These are phyloP conservation scores for Quercus variabilis DNA, from an alignment of 306 rosid genomes.

Conservation along the genomic window DNA sequence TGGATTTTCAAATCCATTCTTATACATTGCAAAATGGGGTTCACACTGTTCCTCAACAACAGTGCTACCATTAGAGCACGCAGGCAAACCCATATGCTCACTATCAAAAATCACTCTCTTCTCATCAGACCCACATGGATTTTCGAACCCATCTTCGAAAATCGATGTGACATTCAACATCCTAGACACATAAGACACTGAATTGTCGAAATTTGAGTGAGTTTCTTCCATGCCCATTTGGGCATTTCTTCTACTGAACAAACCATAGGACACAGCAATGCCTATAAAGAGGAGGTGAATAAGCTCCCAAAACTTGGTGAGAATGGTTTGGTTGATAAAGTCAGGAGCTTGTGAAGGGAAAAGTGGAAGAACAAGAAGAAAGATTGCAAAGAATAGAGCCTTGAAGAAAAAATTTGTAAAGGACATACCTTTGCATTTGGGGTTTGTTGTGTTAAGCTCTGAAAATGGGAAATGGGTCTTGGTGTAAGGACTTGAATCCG, in stretches of 20 bases:
- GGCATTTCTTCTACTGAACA: constrained; percentile 62
- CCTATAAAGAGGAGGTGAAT: constrained; percentile 72
- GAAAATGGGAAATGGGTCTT: constrained; percentile 42
- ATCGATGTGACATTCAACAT: constrained; percentile 52
- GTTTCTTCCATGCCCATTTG: constrained; percentile 43
- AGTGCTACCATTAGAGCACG: constrained; percentile 22
- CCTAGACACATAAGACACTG: constrained; percentile 56
- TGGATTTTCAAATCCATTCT: constrained; percentile 24
- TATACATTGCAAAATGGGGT: constrained; percentile 29
- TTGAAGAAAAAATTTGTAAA: constrained; percentile 47
- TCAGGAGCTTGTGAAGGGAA: constrained; percentile 97
- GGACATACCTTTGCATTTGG: constrained; percentile 48
- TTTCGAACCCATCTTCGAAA: constrained; percentile 52
- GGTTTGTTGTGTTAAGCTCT: constrained; percentile 23
- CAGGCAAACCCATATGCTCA: neutral
- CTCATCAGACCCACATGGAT: constrained; percentile 46
- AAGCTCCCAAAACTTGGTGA: constrained; percentile 79
- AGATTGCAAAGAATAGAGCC: constrained; percentile 40
- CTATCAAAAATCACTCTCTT: constrained; percentile 41
- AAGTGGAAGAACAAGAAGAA: constrained; percentile 45
- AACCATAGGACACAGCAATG: constrained; percentile 82
- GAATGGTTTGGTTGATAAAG: constrained; percentile 49
- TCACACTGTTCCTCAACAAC: constrained; percentile 50
- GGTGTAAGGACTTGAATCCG: constrained; percentile 48
- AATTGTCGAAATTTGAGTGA: constrained; percentile 27